These are phyloP conservation scores for Serendipita sp. DNA, from an alignment of 768 basidiomycete species.

Conservation along the genomic window DNA sequence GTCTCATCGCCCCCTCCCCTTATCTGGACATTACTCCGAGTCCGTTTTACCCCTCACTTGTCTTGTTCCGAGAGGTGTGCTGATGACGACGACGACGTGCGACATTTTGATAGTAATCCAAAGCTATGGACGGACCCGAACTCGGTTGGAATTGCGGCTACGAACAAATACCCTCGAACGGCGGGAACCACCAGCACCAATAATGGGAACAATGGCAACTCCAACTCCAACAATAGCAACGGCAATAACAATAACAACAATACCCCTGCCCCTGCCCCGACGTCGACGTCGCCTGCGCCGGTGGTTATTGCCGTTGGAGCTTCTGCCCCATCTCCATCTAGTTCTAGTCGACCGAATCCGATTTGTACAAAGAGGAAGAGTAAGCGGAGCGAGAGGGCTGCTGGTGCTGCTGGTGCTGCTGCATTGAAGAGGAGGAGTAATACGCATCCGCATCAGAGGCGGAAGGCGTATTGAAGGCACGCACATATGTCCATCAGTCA, in stretches of 20 bases:
- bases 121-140: neutral
- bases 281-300: neutral
- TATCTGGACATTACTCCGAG: neutral
- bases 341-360: too few species aligned
- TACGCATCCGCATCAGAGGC: neutral
- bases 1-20: too few species aligned
- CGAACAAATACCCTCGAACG: neutral
- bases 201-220: neutral
- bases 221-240: neutral
- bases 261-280: neutral
- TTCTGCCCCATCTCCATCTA: too few species aligned
- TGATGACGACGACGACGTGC: neutral
- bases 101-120: neutral
- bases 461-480: neutral
- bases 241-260: neutral
- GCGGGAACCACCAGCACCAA: neutral
- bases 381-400: too few species aligned
- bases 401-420: too few species aligned
- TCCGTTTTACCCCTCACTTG: neutral
- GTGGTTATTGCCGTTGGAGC: too few species aligned
- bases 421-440: neutral
- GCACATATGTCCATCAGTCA: too few species aligned
- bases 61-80: neutral
- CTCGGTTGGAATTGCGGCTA: neutral
- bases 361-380: too few species aligned